Evolutionary conservation across 2,329 filamentous ascomycete genomes (phyloP), one percentile per base, ranked within the genome.

Genomic region (Aspergillus arachidicola): DNA sequence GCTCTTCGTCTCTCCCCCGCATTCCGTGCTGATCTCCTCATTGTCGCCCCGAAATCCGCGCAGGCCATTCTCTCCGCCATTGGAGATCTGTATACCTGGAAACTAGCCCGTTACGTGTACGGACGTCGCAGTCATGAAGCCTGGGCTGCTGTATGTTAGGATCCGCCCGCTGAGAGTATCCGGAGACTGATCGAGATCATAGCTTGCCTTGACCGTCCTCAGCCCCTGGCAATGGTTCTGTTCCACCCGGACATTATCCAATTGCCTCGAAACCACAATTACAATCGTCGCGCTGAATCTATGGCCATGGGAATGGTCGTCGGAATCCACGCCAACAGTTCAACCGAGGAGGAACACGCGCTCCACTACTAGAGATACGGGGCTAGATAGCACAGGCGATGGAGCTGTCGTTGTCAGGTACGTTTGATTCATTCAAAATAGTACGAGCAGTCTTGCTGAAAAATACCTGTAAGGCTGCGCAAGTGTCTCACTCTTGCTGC

Each of bases 161-260:
- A 26, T n/a, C 41, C 19, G 12, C 26, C 19, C 46, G 19, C 12
- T 16, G 30, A 51, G 26, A 36, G 46, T 4, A 19, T 38, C 38
- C 38, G 34, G 23, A 51, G 58, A 60, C 64, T 76, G 64, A 76
- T 63, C 7, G 36, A 60, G 6, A 57, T 66, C 67, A 63, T 76
- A 93, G 89, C 82, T 96, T 53, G 84, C 86, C 63, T 84, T 95
- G 79, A 89, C 88, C 3, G 77, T 91, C 50, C 81, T 89, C 71
- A 96, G 89, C 77, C 92, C 95, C 7, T 99, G 95, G 93, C 93
- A 97, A 76, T 98, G 92, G 92, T 98, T 95, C 79, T 95, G 91
- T 79, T 95, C 93, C 1, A 94, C 93, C 0, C 87, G 95, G 54
- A 97, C 95, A 0, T 90, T 99, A 73, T 97, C 94, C 60, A 99